Evolutionary conservation across 1,139 yeast genomes (phyloP), one percentile per base, ranked within the genome.

Genomic region (Yamadazyma aaseri): DNA sequence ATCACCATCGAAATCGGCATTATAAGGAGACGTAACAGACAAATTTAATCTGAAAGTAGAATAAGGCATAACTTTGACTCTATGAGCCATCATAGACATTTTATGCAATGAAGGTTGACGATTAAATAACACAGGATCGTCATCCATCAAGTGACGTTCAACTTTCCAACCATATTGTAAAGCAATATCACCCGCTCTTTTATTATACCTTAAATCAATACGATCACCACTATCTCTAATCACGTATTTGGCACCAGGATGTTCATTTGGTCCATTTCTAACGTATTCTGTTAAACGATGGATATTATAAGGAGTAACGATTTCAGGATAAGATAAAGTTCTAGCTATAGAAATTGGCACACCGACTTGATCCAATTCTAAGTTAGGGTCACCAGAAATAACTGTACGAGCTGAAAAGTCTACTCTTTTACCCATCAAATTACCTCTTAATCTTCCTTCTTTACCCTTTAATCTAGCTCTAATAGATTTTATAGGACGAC

Each of bases 61-160:
- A 58, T 90, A 94, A 10, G 99, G 99, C 96, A 94, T 90, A 33
- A 92, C 98, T 58, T 86, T 89, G 26, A 92, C 98, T 66, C 97
- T 79, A 60, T 94, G 99, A n/a, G 97, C 96, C 98, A 94, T 94
- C 98, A 94, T 94, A 41, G 97, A 89, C 97, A 94, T 92, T 65
- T 94, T 94, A 68, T 94, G 99, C 63, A 94, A 73, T 22, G 98
- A 92, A 34, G 99, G 98, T 69, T 94, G 99, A 75, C 99, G 96
- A 60, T 92, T 92, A 73, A 92, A 92, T 53, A 92, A 76, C 21
- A 92, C 98, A 3, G 98, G 97, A 58, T 92, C 99, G 53, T 90
- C 79, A 60, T 92, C 98, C 85, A 89, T 86, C 53, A 92, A 76
- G 60, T 92, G 99, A 61, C 99, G 89, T 62, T 94, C 98, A 40